phyloP scores from a whole-genome alignment of 2,329 filamentous ascomycete species.

The Penicillium brevicompactum region DNA sequence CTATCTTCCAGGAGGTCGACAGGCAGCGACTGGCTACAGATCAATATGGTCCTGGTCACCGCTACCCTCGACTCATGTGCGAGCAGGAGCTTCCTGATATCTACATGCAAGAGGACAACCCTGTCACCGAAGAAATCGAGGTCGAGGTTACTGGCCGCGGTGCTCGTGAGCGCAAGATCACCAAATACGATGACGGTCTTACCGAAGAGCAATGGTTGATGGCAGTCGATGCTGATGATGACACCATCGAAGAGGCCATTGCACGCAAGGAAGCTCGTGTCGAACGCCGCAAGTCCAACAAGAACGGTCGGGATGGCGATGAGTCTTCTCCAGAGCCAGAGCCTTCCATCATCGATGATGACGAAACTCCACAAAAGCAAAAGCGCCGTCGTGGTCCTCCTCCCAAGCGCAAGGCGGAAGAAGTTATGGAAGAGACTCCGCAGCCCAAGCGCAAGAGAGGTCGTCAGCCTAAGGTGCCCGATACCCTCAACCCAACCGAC shows the following conservation, averaged over 20 bases:
- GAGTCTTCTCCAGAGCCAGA: slow-evolving; percentile 72
- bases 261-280: slow-evolving; percentile 85
- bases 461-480: slow-evolving; percentile 69
- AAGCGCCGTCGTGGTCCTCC: slow-evolving; percentile 76
- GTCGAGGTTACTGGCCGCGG: slow-evolving; percentile 79
- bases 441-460: slow-evolving; percentile 77
- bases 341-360: slow-evolving; percentile 79
- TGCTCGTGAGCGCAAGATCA: slow-evolving; percentile 89
- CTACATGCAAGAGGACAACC: slow-evolving; percentile 84
- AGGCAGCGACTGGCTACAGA: slow-evolving; percentile 68
- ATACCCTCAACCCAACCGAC: slow-evolving; percentile 67
- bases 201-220: slow-evolving; percentile 99
- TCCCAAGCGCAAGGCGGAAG: slow-evolving; percentile 86
- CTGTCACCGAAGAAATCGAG: slow-evolving; percentile 75
- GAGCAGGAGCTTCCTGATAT: slow-evolving; percentile 92
- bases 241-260: slow-evolving; percentile 88
- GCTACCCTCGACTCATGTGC: slow-evolving; percentile 75
- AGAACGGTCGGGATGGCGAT: slow-evolving; percentile 60
- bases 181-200: slow-evolving; percentile 94
- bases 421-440: slow-evolving; percentile 74
- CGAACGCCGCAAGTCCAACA: slow-evolving; percentile 76
- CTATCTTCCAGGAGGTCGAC: slow-evolving; percentile 80
- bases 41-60: slow-evolving; percentile 71
- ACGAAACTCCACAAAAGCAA: slow-evolving; percentile 76
- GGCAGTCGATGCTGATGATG: slow-evolving; percentile 95